Base-by-base conservation (phyloP, 768 basidiomycete species). In the Xanthoconium purpureum region DNA sequence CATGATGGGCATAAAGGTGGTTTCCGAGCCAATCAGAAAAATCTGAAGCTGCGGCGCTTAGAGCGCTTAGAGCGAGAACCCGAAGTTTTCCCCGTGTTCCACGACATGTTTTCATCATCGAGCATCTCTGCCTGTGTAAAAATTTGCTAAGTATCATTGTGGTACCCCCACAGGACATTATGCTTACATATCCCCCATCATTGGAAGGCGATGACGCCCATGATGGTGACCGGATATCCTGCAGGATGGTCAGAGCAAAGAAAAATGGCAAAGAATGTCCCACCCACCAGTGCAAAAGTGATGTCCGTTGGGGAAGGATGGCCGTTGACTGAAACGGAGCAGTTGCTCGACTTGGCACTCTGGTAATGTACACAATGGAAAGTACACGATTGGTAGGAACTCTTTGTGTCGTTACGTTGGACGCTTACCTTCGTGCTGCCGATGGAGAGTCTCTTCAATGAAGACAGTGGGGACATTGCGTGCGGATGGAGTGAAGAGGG, bases 81-180 rank as follows among this genome's bases (percentile, higher is more conserved):
- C 20, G 51, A 48, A n/a, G 35, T 6, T 54, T 49, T 64, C 6
- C 47, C 11, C 17, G 52, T 29, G 11, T 55, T 58, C 66, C 66
- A 68, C 24, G 66, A 65, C 66, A 70, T 70, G 38, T 68, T 68
- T 40, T 68, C 66, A 2, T 68, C 66, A 6, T 67, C 66, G 7
- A 68, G 66, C 68, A 70, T 63, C 43, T 68, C 60, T 5, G 66
- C 66, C 66, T 67, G 55, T 1, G 5, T 33, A 15, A 15, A 47
- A 43, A 15, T 18, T 24, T 6, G 7, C 35, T 47, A 3, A 38
- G 18, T 20, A 45, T 44, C 29, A 40, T 20, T 11, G 10, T 13
- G 17, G 8, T 39, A 15, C 3, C 9, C 14, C 11, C 1, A 8
- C 8, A 13, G 29, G 30, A 45, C 15, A 37, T 42, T 14, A 45